Conservation (phyloP, 176 grass and related monocot genomes). For the Bonia amplexicaulis region DNA sequence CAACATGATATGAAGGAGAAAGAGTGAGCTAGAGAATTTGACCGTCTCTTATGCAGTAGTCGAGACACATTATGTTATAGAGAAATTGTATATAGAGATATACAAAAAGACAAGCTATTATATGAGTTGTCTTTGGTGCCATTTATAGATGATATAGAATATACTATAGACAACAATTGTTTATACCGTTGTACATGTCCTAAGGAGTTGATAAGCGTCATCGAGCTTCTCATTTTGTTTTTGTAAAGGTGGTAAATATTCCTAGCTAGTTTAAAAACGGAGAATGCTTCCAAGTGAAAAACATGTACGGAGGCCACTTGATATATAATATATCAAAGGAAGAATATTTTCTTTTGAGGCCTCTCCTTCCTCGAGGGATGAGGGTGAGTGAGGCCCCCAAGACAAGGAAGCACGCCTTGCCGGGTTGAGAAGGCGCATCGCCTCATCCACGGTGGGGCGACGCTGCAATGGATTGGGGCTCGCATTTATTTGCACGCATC, state of each 20-base stretch:
- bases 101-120: too few species aligned
- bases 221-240: too few species aligned
- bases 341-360: neutral
- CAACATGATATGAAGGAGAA: too few species aligned
- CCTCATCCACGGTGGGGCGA: conserved; percentile 10
- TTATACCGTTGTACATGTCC: too few species aligned
- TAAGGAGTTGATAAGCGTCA: too few species aligned
- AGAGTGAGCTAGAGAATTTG: too few species aligned
- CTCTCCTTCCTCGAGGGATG: neutral
- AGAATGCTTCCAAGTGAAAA: conserved; percentile 9
- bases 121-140: too few species aligned
- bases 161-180: too few species aligned
- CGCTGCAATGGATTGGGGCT: conserved; percentile 8
- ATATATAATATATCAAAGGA: neutral
- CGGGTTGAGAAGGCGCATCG: conserved; percentile 21
- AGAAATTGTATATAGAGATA: too few species aligned
- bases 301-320: conserved; percentile 2
- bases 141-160: too few species aligned
- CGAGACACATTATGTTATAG: too few species aligned
- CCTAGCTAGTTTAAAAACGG: neutral
- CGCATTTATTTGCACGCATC: neutral
- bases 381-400: neutral
- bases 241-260: neutral
- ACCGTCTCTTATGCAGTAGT: too few species aligned
- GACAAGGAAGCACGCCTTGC: conserved; percentile 29